A percentile compares a stretch with the other conserved stretches of the same genome.
Conservation (phyloP, 345 rosid species). For the Gossypium ekmanianum region DNA sequence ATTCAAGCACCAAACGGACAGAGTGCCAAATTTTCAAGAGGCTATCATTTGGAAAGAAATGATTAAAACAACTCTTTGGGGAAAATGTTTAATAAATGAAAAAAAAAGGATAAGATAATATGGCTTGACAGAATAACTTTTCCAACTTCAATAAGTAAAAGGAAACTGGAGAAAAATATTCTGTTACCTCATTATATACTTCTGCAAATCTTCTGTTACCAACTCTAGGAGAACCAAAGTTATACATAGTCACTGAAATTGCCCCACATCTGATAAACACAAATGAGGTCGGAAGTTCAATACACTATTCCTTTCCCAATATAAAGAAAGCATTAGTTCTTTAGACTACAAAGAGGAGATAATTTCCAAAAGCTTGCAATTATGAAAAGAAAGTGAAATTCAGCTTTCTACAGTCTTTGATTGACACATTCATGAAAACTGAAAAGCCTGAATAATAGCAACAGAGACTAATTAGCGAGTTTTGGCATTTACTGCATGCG, state of each 20-base stretch:
- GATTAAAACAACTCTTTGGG: background rate
- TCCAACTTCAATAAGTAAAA: background rate
- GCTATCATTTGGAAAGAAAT: background rate
- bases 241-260: constrained; percentile 80
- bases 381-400: background rate
- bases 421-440: background rate
- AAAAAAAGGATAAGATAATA: background rate
- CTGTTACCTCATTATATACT: constrained; percentile 70
- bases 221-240: constrained; percentile 97
- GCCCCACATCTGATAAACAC: constrained; percentile 49
- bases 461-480: background rate
- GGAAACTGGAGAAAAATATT: constrained; percentile 1
- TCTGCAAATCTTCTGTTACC: constrained; percentile 89
- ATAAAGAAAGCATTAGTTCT: background rate
- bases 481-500: background rate
- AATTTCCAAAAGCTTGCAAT: constrained; percentile 11
- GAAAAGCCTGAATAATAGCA: background rate
- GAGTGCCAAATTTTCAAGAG: background rate
- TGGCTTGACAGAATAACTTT: background rate
- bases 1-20: background rate
- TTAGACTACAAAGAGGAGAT: background rate
- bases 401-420: background rate
- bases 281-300: constrained; percentile 10
- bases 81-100: background rate
- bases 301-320: background rate